A percentile compares a stretch with the other conserved stretches of the same genome.
Conservation (phyloP, 345 rosid species). For the Bruguiera gymnorhiza region DNA sequence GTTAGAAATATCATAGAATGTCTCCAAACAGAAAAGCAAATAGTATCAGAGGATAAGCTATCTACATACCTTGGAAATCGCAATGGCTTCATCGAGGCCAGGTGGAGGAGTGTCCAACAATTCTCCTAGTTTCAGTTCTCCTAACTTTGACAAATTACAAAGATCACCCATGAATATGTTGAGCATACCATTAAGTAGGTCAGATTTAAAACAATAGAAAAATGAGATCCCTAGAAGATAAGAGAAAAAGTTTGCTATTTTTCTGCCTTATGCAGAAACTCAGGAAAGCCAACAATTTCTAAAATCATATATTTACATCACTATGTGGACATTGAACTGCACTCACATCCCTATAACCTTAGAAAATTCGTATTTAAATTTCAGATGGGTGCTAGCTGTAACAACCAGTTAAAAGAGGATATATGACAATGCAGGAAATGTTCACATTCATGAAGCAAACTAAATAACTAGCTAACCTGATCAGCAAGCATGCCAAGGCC, state of each 20-base stretch:
- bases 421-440: not conserved
- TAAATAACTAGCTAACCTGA: conserved; percentile 43
- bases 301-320: not conserved
- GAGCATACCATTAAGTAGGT: not conserved
- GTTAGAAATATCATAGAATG: not conserved
- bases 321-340: not conserved
- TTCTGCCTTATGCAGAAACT: conserved; percentile 1
- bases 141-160: conserved; percentile 38
- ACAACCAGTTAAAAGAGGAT: not conserved
- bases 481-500: conserved; percentile 77
- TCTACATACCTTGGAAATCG: conserved; percentile 64
- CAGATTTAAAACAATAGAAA: not conserved
- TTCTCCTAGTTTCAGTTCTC: conserved; percentile 70
- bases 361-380: too few relatives aligned
- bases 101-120: conserved; percentile 69
- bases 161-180: not conserved
- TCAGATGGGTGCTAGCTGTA: not conserved
- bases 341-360: not conserved
- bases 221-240: not conserved
- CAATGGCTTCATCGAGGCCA: conserved; percentile 70
- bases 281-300: not conserved
- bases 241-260: not conserved
- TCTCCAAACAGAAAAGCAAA: conserved; percentile 2
- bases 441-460: not conserved
- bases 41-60: not conserved